Evolutionary conservation across 768 basidiomycete genomes (phyloP), one percentile per base, ranked within the genome.

Genomic region (Heimioporus sp.): DNA sequence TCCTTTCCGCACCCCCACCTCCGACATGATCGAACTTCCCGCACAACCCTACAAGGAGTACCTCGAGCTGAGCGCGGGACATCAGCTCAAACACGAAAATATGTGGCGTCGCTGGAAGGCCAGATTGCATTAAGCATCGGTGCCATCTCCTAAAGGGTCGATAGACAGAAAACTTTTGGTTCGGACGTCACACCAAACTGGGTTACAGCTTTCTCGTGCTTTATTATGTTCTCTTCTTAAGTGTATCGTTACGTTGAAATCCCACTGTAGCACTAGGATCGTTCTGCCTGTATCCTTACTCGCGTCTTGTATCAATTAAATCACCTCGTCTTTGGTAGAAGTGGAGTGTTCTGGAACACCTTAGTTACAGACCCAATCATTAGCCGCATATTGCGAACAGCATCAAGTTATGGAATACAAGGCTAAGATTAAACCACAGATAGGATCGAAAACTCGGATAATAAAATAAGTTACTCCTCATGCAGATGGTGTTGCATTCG

Each of bases 21-120:
- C 65, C 16, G 87, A 80, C 59, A 81, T 85, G 76, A 79, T 88
- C 53, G 84, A 87, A 61, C 76, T 89, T 19, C 80, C 85, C 21
- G 73, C 74, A 39, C 71, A 77, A 52, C 81, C 82, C 10, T 86
- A 80, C 61, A 73, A 70, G 34, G 76, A 86, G 58, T 89, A 79
- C 64, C 68, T 76, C 51, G 76, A 80, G 62, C 66, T 84, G 56
- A 78, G 71, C 55, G 71, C 75, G 44, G 78, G 74, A 51, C 76
- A 80, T 51, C 78, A 78, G 63, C 74, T 78, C 62, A 75, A 76
- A 46, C 76, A 82, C 49, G 85, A 87, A 65, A 76, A 70, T 41
- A 66, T 85, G 59, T 88, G 83, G 82, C 73, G 69, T 48, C 70
- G 76, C 28, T 79, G 76, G 78, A 70, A 64, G 52, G 64, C 68